Evolutionary conservation across 2,329 filamentous ascomycete species (phyloP).

Genomic region (Decorospora gaudefroyi): DNA sequence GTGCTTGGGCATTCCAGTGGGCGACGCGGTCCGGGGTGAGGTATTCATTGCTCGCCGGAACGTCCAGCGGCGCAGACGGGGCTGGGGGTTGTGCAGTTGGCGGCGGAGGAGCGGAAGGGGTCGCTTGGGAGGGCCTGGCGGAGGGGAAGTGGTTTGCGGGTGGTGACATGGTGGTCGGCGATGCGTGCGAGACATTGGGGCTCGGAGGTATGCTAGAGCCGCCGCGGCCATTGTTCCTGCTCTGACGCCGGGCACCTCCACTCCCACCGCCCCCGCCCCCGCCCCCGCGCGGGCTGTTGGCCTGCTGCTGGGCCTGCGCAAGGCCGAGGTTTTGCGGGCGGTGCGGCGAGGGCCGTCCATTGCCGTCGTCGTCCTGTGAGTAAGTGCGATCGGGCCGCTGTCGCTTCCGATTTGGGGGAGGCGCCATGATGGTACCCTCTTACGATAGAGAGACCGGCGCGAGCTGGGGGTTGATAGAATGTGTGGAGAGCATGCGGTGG

Average conservation of each 20-base stretch:
- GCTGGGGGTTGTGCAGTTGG: constrained; percentile 45
- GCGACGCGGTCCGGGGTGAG: constrained; percentile 71
- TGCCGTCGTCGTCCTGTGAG: constrained; percentile 51
- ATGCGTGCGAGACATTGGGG: constrained; percentile 33
- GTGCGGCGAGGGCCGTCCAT: constrained; percentile 55
- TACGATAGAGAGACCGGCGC: constrained; percentile 34
- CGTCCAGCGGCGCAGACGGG: constrained; percentile 18
- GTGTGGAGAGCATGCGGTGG: constrained; percentile 38
- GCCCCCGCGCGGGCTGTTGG: constrained; percentile 37
- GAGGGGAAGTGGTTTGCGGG: constrained; percentile 27
- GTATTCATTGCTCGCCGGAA: constrained; percentile 70
- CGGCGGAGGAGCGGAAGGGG: constrained; percentile 23
- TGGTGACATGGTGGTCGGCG: constrained; percentile 43
- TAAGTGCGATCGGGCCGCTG: constrained; percentile 57
- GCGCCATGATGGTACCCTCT: constrained; percentile 53
- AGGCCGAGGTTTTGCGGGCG: constrained; percentile 57
- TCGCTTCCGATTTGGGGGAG: constrained; percentile 60
- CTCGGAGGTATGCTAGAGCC: constrained; percentile 40
- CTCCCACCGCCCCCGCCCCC: constrained; percentile 35
- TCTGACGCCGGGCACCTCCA: constrained; percentile 35
- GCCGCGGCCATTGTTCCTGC: constrained; percentile 36
- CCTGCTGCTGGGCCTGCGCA: constrained; percentile 53
- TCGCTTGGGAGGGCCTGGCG: constrained; percentile 24
- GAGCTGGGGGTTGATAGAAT: constrained; percentile 25
- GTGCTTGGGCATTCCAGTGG: constrained; percentile 70